A percentile compares a stretch with the other conserved stretches of the same genome.
Conservation (phyloP, 2,329 filamentous ascomycete genomes). For the Lachnellula hyalina region DNA sequence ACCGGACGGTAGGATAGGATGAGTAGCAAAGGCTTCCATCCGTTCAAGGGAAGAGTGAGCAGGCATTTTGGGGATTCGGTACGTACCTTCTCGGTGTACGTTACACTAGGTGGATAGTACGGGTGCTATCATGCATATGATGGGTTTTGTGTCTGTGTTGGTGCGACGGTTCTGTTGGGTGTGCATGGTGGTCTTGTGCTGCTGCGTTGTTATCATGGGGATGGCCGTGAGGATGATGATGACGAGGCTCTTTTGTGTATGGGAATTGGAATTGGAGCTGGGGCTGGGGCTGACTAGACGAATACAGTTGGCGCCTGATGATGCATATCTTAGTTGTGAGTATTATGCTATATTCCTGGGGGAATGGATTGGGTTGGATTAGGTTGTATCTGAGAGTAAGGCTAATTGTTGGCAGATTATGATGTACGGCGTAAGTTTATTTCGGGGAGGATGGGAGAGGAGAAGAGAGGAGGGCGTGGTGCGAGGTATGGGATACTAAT, state of each 20-base stretch:
- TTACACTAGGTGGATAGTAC: neutral
- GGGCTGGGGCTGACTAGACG: conserved; percentile 18
- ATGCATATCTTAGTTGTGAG: conserved; percentile 67
- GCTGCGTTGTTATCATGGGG: conserved; percentile 2
- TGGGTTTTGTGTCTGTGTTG: neutral
- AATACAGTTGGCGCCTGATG: conserved; percentile 51
- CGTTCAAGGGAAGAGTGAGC: conserved; percentile 47
- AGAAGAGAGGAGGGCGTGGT: neutral
- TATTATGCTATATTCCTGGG: conserved; percentile 1
- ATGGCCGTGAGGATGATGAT: neutral
- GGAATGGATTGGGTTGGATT: neutral
- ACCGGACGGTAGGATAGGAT: conserved; percentile 13
- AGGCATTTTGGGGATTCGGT: conserved; percentile 47
- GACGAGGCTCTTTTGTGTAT: neutral
- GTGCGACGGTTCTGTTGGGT: too few species aligned
- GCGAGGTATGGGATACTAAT: too few species aligned
- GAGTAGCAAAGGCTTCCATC: conserved; percentile 41
- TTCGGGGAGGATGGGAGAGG: neutral
- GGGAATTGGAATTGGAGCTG: conserved; percentile 8
- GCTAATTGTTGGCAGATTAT: conserved; percentile 43
- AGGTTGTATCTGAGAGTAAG: conserved; percentile 1
- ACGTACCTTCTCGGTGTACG: conserved; percentile 16
- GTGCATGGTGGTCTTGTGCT: neutral
- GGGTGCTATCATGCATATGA: neutral
- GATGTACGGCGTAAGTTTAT: conserved; percentile 53